A percentile compares a stretch with the other conserved stretches of the same genome.
These are phyloP conservation scores for Sanghuangporus weigelae DNA, from an alignment of 1,284 basidiomycete species.

Conservation along the genomic window DNA sequence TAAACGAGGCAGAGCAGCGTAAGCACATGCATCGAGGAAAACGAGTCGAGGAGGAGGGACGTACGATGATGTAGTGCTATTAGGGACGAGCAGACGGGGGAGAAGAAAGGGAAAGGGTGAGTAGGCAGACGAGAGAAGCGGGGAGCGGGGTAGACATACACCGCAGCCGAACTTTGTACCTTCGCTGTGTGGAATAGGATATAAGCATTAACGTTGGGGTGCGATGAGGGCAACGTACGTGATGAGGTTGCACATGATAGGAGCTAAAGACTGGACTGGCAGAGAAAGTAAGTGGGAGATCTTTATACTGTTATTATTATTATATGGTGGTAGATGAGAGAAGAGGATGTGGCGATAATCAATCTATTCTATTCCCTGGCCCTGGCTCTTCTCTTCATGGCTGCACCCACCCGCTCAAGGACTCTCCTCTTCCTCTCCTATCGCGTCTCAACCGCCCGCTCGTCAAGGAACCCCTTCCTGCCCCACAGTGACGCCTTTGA, in stretches of 20 bases:
- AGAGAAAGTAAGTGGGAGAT: conserved; percentile 10
- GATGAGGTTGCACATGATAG: conserved; percentile 65
- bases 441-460: conserved; percentile 71
- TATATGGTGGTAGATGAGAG: conserved; percentile 20
- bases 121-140: conserved; percentile 28
- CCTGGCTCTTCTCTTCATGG: conserved; percentile 15
- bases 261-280: conserved; percentile 1
- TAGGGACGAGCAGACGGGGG: conserved; percentile 21
- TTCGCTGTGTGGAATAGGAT: conserved; percentile 44
- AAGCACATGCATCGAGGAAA: conserved; percentile 16
- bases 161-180: conserved; percentile 73
- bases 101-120: conserved; percentile 13
- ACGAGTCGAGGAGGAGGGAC: conserved; percentile 21
- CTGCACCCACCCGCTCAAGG: conserved; percentile 63
- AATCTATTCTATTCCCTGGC: too few relatives aligned
- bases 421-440: conserved; percentile 95
- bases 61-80: conserved; percentile 50
- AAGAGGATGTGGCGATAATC: conserved; percentile 18
- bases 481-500: conserved; percentile 24
- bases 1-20: background rate
- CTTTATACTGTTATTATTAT: conserved; percentile 5
- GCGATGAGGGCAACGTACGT: conserved; percentile 46
- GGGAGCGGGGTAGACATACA: conserved; percentile 36
- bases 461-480: conserved; percentile 36
- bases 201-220: conserved; percentile 12